phyloP scores from a whole-genome alignment of 2,329 filamentous ascomycete genomes.

The Chalaropsis thielavioides region DNA sequence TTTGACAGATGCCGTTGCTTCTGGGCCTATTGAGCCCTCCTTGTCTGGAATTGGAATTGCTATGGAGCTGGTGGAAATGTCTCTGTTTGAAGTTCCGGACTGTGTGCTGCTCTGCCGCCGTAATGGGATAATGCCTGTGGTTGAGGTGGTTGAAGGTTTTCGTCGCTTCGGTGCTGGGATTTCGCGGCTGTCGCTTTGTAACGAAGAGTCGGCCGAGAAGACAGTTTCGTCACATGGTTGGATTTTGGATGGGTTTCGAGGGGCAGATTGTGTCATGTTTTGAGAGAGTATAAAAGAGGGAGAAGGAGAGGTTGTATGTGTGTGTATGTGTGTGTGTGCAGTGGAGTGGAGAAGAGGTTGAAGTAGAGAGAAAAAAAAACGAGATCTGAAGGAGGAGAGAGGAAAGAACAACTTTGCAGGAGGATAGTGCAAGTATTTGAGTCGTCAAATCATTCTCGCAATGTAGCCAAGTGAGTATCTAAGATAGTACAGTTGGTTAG shows the following conservation, averaged over 20 bases:
- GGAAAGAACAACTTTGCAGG: background rate
- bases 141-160: constrained; percentile 11
- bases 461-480: background rate
- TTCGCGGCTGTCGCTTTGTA: background rate
- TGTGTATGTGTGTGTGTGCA: background rate
- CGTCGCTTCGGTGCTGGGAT: constrained; percentile 14
- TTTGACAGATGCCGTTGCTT: constrained; percentile 31
- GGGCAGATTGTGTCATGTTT: constrained; percentile 1
- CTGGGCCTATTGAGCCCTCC: constrained; percentile 5
- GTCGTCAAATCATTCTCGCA: constrained; percentile 5
- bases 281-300: background rate
- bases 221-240: background rate
- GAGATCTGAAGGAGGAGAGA: background rate
- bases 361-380: background rate
- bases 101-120: constrained; percentile 15
- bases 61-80: background rate
- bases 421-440: background rate
- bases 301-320: background rate
- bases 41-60: background rate
- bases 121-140: background rate
- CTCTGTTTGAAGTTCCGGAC: constrained; percentile 9
- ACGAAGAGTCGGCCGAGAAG: background rate
- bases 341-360: background rate
- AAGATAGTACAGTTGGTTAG: background rate
- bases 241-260: background rate